phyloP scores from a whole-genome alignment of 2,329 filamentous ascomycete genomes.

The Fusarium globosum region DNA sequence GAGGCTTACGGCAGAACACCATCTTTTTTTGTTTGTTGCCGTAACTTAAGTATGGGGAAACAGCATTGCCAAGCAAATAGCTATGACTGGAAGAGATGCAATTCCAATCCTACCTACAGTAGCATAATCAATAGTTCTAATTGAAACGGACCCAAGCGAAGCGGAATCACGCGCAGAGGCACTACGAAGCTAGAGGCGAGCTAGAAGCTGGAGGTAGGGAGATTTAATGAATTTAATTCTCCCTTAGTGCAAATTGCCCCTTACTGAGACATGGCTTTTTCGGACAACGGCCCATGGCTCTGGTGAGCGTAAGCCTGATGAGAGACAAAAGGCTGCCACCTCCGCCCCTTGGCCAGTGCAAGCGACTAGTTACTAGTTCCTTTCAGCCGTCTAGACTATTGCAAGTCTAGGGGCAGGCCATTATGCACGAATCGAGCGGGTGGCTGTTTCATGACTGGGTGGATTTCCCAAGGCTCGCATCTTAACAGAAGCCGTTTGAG shows the following conservation, averaged over 20 bases:
- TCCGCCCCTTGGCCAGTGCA: conserved; percentile 11
- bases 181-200: conserved; percentile 20
- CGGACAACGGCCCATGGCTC: background rate
- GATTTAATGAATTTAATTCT: background rate
- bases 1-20: conserved; percentile 36
- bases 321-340: background rate
- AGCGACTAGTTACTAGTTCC: conserved; percentile 3
- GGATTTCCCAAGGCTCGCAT: background rate
- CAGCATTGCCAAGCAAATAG: conserved; percentile 2
- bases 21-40: conserved; percentile 1
- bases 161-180: conserved; percentile 34
- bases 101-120: background rate
- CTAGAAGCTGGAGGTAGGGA: conserved; percentile 26
- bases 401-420: background rate
- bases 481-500: background rate
- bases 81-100: background rate
- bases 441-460: conserved; percentile 36
- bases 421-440: conserved; percentile 15
- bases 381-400: conserved; percentile 11
- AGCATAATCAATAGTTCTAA: conserved; percentile 24
- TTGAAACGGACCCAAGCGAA: background rate
- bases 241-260: conserved; percentile 13
- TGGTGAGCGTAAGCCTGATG: background rate
- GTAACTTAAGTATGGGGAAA: background rate
- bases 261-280: conserved; percentile 26